Evolutionary conservation across 164 flowering plant genomes (phyloP).

Genomic region (Berberis vulgaris): DNA sequence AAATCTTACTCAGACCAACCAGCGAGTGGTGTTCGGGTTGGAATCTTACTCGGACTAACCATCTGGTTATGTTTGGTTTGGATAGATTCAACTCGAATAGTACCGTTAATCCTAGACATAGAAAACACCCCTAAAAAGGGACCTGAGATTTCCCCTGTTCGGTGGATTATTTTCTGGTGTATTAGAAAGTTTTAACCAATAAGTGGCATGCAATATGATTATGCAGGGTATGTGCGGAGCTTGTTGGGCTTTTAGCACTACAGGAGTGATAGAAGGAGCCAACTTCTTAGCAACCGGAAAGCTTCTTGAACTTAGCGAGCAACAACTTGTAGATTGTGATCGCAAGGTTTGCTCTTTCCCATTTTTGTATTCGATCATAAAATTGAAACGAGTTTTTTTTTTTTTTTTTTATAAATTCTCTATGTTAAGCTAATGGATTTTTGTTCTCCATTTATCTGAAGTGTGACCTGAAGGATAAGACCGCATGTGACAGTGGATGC

Average conservation of each 20-base stretch:
- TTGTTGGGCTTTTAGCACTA: slow-evolving; percentile 94
- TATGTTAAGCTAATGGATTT: neutral
- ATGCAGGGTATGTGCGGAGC: slow-evolving; percentile 79
- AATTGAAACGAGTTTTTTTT: neutral
- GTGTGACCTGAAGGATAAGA: slow-evolving; percentile 54
- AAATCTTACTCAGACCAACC: no score
- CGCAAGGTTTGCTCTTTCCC: slow-evolving; percentile 27
- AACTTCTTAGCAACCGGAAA: slow-evolving; percentile 65
- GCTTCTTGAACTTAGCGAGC: slow-evolving; percentile 76
- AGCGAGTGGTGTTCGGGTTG: no score
- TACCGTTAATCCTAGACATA: no score
- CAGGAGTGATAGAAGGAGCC: slow-evolving; percentile 82
- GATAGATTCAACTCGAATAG: no score
- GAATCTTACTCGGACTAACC: no score
- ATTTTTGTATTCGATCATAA: no score
- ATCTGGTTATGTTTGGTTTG: no score
- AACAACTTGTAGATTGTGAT: slow-evolving; percentile 91
- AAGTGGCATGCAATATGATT: neutral
- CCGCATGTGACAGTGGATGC: slow-evolving; percentile 63
- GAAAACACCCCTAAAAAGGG: no score
- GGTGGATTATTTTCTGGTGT: no score
- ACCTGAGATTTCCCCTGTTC: no score
- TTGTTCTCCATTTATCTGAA: slow-evolving; percentile 5
- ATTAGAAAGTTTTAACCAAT: no score
- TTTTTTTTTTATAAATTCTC: neutral